These are phyloP conservation scores for Neonothopanus nambi DNA, from an alignment of 1,284 basidiomycete species.

Conservation along the genomic window DNA sequence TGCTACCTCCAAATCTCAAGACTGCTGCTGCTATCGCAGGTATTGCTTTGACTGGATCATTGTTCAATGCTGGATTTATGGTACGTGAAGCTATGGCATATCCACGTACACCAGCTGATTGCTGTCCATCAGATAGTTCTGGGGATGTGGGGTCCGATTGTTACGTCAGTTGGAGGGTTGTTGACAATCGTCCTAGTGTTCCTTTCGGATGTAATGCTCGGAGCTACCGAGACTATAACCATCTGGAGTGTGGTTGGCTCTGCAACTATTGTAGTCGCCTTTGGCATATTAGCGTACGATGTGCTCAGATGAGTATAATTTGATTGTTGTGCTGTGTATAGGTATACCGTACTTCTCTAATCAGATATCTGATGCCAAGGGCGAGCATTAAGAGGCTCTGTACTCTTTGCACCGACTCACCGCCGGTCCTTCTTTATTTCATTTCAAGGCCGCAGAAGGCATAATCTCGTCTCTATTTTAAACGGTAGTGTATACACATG, in stretches of 20 bases:
- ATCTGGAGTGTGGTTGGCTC: constrained; percentile 68
- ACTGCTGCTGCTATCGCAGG: constrained; percentile 54
- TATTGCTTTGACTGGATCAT: constrained; percentile 64
- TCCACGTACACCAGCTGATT: constrained; percentile 9
- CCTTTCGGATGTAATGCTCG: constrained; percentile 68
- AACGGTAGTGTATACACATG: no score
- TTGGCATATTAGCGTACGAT: constrained; percentile 72
- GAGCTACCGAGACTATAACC: constrained; percentile 55
- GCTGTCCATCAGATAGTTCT: constrained; percentile 60
- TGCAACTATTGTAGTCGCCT: constrained; percentile 69
- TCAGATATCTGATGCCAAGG: background rate
- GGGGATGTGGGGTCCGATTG: constrained; percentile 81
- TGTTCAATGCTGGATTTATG: constrained; percentile 81
- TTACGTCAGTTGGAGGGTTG: constrained; percentile 81
- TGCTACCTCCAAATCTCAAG: constrained; percentile 47
- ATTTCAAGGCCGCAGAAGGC: no score
- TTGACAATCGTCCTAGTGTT: constrained; percentile 84
- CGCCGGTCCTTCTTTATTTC: no score
- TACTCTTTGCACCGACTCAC: no score
- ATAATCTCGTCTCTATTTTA: no score
- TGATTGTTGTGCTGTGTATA: background rate
- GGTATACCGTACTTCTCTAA: background rate
- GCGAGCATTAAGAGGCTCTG: no score
- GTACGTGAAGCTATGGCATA: constrained; percentile 35
- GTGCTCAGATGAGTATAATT: constrained; percentile 41